Evolutionary conservation across 2,329 filamentous ascomycete species (phyloP).

Genomic region (Xylaria polymorpha): DNA sequence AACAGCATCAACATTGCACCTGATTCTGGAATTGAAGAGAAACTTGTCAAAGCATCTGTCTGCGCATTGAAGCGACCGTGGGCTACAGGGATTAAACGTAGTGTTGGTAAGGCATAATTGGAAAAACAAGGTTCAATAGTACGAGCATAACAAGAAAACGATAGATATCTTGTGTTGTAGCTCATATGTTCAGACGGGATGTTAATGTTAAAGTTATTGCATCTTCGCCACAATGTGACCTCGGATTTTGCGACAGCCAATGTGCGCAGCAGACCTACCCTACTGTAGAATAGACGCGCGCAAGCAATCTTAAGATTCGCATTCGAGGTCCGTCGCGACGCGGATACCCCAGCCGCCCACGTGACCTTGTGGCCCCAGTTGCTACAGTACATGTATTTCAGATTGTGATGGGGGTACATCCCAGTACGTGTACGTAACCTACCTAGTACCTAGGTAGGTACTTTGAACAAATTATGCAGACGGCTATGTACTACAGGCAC

Average conservation of each 20-base stretch:
- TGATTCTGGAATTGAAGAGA: background rate
- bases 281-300: conserved; percentile 7
- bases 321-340: conserved; percentile 23
- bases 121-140: background rate
- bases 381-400: no score
- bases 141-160: conserved; percentile 1
- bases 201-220: background rate
- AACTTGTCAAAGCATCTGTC: background rate
- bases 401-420: background rate
- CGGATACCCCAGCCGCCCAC: conserved; percentile 22
- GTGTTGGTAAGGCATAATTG: conserved; percentile 1
- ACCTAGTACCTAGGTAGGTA: background rate
- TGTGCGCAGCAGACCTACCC: background rate
- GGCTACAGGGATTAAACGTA: background rate
- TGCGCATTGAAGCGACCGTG: background rate
- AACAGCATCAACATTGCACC: background rate
- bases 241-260: conserved; percentile 4
- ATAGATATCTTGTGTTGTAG: background rate
- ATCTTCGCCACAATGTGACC: conserved; percentile 11
- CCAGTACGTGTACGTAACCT: background rate
- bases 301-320: conserved; percentile 6
- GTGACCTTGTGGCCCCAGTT: conserved; percentile 6
- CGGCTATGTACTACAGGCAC: no score
- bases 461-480: no score
- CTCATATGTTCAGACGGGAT: background rate